These are phyloP conservation scores for Centaurea solstitialis DNA, from an alignment of 129 eudicot species.

Conservation along the genomic window DNA sequence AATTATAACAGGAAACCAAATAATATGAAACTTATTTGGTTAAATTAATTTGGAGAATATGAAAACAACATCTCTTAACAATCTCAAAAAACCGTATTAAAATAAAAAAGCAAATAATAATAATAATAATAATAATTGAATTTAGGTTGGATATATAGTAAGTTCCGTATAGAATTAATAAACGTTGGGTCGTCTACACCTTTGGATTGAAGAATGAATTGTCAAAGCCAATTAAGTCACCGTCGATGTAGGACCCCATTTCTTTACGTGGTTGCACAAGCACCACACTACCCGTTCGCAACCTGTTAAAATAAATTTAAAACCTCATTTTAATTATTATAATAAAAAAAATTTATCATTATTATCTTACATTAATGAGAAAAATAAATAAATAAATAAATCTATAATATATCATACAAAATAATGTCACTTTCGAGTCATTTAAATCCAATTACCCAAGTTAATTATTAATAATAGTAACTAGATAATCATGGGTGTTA, in stretches of 20 bases:
- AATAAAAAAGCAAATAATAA: no score
- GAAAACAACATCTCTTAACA: no score
- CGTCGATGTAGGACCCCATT: conserved; percentile 39
- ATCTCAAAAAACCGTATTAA: no score
- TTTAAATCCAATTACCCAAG: neutral
- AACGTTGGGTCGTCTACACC: conserved; percentile 7
- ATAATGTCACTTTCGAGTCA: neutral
- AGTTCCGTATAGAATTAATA: neutral
- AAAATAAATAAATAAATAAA: neutral
- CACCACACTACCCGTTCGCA: conserved; percentile 48
- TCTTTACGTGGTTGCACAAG: conserved; percentile 54
- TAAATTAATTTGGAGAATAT: no score
- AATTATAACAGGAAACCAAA: no score
- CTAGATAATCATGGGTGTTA: no score
- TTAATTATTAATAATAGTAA: neutral
- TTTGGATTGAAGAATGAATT: conserved; percentile 21
- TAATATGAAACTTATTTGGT: no score
- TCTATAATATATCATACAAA: no score
- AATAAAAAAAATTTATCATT: neutral
- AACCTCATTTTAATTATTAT: conserved; percentile 13
- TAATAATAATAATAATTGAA: neutral
- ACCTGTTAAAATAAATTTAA: conserved; percentile 29
- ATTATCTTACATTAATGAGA: conserved; percentile 4
- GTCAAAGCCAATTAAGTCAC: conserved; percentile 47
- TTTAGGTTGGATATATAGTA: neutral